A percentile compares a stretch with the other conserved stretches of the same genome.
These are phyloP conservation scores for Fragaria iinumae DNA, from an alignment of 306 rosid genomes.

Conservation along the genomic window DNA sequence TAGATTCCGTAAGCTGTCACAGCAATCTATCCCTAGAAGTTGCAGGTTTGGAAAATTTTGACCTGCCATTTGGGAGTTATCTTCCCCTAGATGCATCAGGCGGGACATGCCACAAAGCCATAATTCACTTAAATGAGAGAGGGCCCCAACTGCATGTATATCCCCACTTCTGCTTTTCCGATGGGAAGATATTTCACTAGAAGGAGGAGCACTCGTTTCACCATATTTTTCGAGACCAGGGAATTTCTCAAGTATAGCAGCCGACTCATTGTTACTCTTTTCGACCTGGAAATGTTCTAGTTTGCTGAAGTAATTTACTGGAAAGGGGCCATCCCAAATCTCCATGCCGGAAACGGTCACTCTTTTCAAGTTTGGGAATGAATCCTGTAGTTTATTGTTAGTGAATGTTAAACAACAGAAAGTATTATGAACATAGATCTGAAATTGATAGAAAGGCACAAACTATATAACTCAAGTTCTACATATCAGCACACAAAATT, in stretches of 20 bases:
- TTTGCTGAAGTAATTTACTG: not conserved
- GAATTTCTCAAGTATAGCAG: not conserved
- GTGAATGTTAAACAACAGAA: not conserved
- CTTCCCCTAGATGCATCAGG: not conserved
- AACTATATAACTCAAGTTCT: no score
- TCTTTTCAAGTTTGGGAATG: not conserved
- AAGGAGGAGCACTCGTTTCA: not conserved
- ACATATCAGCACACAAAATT: no score
- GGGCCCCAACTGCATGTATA: not conserved
- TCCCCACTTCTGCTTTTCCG: no score
- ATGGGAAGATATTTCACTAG: not conserved
- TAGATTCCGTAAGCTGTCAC: not conserved
- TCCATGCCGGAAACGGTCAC: not conserved
- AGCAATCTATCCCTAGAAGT: fast-evolving
- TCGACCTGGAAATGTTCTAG: fast-evolving
- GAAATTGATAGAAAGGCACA: no score
- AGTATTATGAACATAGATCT: no score
- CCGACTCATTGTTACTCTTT: no score
- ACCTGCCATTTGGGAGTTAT: not conserved
- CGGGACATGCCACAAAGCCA: fast-evolving
- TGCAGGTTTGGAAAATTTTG: not conserved
- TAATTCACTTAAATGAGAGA: not conserved
- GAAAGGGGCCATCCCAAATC: not conserved
- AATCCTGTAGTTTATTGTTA: not conserved
- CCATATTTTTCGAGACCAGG: no score